Percentiles rank a stretch among this genome's conserved stretches.
phyloP scores from a whole-genome alignment of 768 basidiomycete genomes.

The Mycena epipterygia region DNA sequence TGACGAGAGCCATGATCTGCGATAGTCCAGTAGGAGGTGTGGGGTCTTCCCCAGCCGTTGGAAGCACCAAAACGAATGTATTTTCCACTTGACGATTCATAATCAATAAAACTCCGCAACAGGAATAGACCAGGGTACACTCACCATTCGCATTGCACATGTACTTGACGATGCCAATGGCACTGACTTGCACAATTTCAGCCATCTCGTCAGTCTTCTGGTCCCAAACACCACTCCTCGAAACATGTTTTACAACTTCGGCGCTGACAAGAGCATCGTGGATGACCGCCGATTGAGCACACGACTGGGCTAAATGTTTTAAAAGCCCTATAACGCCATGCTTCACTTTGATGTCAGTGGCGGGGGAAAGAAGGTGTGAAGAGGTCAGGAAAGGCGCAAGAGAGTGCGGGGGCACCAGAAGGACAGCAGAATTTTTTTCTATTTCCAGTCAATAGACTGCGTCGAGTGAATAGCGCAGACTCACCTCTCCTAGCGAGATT shows the following conservation, averaged over 20 bases:
- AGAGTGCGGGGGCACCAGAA: conserved; percentile 76
- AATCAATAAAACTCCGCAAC: not conserved
- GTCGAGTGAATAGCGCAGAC: conserved; percentile 1
- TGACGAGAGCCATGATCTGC: conserved; percentile 80
- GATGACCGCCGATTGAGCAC: conserved; percentile 69
- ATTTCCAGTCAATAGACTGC: conserved; percentile 18
- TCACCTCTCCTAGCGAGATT: conserved; percentile 86
- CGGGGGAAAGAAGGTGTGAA: conserved; percentile 63
- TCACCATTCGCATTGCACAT: conserved; percentile 83
- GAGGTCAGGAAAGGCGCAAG: conserved; percentile 75
- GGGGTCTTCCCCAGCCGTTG: conserved; percentile 47
- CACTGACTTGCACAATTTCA: conserved; percentile 88
- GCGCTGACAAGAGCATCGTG: conserved; percentile 71
- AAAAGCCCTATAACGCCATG: conserved; percentile 91
- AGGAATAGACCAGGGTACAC: conserved; percentile 40
- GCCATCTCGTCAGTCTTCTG: conserved; percentile 83
- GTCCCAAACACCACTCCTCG: conserved; percentile 76
- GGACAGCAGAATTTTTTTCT: conserved; percentile 73
- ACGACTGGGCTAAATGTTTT: conserved; percentile 85
- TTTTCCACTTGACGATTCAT: conserved; percentile 52
- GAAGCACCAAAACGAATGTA: conserved; percentile 66
- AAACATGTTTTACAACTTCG: conserved; percentile 72
- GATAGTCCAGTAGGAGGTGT: conserved; percentile 65
- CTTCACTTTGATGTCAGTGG: conserved; percentile 84
- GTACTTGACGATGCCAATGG: conserved; percentile 91